Evolutionary conservation across 2,329 filamentous ascomycete genomes (phyloP), one percentile per base, ranked within the genome.

Genomic region (Torrubiellomyces zombiae): DNA sequence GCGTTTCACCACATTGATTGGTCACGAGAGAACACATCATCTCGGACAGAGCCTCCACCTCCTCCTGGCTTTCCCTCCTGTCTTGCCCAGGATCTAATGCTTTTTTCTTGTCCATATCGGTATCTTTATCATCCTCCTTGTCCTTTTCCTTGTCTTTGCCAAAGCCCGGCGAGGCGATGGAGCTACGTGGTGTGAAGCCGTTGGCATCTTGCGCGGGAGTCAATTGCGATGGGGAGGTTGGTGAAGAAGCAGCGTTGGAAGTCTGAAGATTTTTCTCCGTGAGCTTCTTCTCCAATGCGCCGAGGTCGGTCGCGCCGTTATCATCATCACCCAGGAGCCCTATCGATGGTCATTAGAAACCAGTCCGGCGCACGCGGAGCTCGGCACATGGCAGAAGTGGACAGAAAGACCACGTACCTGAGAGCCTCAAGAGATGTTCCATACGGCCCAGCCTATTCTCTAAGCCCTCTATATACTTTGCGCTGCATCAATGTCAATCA

Each of bases 11-110:
- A 33, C 72, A 78, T 39, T 86, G 83, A 45, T 93, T 95, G 2
- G 86, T 95, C 16, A 98, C 85, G 16, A 98, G 56, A 3, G 85
- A 94, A 51, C 86, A 95, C 89, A 98, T 95, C 77, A 94, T 89
- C 53, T 98, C 89, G 1, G 86, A 93, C 29, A 98, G 54, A 2
- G 74, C 75, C 47, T 91, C 85, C 2, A 92, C 79, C 40, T 92
- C 78, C 36, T 75, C 63, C 37, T 71, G 32, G 2, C 18, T 66
- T 9, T 56, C 58, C 35, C 55, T 60, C 26, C 58, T 63, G 20
- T 49, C 46, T 22, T 51, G 48, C 8, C 47, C 48, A 7, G 48
- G 28, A 30, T 48, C 44, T 5, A 53, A 47, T 3, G 60, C 61
- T 24, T 44, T 45, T 26, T 48, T 28, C 21, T 29, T 39, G 23